Percentiles rank a stretch among this genome's conserved stretches.
These are phyloP conservation scores for Pascua sp. DNA, from an alignment of 1,284 basidiomycete species.

Conservation along the genomic window DNA sequence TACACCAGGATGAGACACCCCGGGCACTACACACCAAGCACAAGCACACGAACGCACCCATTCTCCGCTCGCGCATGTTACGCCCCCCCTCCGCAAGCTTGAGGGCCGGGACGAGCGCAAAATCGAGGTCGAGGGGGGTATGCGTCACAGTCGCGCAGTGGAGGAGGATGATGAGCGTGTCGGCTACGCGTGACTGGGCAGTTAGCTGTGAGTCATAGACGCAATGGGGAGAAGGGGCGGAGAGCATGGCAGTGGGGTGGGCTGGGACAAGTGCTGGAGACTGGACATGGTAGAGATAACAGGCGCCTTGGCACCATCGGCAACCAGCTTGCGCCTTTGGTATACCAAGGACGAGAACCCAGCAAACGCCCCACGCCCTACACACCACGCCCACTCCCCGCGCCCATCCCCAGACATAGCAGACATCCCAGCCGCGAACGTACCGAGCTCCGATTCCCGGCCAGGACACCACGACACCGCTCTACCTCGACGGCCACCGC, in stretches of 20 bases:
- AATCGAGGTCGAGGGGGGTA: constrained; percentile 19
- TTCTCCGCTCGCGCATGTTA: constrained; percentile 26
- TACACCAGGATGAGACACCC: too few relatives aligned
- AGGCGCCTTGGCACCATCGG: too few relatives aligned
- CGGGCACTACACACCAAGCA: neutral
- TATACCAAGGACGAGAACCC: too few relatives aligned
- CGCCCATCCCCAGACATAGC: too few relatives aligned
- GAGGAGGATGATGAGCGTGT: constrained; percentile 38
- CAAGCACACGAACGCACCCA: constrained; percentile 26
- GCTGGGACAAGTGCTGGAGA: too few relatives aligned
- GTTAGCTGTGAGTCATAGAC: neutral
- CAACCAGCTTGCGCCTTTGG: too few relatives aligned
- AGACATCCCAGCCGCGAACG: too few relatives aligned
- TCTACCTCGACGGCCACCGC: constrained; percentile 24
- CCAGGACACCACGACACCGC: constrained; percentile 18
- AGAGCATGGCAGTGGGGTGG: neutral
- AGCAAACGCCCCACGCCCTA: too few relatives aligned
- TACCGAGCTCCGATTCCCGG: constrained; percentile 19
- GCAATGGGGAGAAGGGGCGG: neutral
- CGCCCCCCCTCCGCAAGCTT: constrained; percentile 40
- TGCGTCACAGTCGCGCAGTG: constrained; percentile 26
- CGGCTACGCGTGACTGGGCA: constrained; percentile 27
- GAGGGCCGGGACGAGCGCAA: constrained; percentile 41
- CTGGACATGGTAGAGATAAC: too few relatives aligned
- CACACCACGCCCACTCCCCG: too few relatives aligned